Percentiles rank a stretch among this genome's conserved stretches.
Conservation (phyloP, 192 early-diverging fungal species). For the Coemansia sp. region DNA sequence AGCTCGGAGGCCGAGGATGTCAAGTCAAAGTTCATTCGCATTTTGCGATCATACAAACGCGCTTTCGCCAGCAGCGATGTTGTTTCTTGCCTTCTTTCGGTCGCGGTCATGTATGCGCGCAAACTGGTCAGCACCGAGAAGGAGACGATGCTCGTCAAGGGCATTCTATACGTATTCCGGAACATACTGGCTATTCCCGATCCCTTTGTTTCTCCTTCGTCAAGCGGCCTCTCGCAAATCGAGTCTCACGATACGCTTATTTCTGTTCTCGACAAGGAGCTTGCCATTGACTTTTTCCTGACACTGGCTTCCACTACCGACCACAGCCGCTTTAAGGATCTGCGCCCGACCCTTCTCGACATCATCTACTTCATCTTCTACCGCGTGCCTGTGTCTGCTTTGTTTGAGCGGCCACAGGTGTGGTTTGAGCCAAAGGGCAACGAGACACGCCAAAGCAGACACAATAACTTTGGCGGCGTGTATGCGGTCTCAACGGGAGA, state of each 20-base stretch:
- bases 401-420: slow-evolving; percentile 28
- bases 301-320: slow-evolving; percentile 66
- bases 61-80: slow-evolving; percentile 56
- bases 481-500: slow-evolving; percentile 56
- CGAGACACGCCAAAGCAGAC: slow-evolving; percentile 43
- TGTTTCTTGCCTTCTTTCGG: slow-evolving; percentile 26
- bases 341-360: slow-evolving; percentile 43
- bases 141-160: slow-evolving; percentile 50
- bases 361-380: slow-evolving; percentile 51
- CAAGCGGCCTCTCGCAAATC: slow-evolving; percentile 57
- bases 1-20: slow-evolving; percentile 54
- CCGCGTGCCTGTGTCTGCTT: slow-evolving; percentile 37
- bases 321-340: slow-evolving; percentile 55
- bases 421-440: slow-evolving; percentile 24
- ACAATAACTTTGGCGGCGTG: slow-evolving; percentile 70
- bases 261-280: slow-evolving; percentile 56
- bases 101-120: slow-evolving; percentile 34
- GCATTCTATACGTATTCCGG: slow-evolving; percentile 70
- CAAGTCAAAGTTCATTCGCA: slow-evolving; percentile 49
- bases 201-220: slow-evolving; percentile 56
- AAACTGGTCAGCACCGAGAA: slow-evolving; percentile 20
- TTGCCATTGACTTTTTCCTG: slow-evolving; percentile 68
- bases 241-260: slow-evolving; percentile 70
- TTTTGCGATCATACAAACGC: slow-evolving; percentile 71
- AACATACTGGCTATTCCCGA: slow-evolving; percentile 84